These are phyloP conservation scores for Penicillium sp. DNA, from an alignment of 2,329 filamentous ascomycete genomes.

Conservation along the genomic window DNA sequence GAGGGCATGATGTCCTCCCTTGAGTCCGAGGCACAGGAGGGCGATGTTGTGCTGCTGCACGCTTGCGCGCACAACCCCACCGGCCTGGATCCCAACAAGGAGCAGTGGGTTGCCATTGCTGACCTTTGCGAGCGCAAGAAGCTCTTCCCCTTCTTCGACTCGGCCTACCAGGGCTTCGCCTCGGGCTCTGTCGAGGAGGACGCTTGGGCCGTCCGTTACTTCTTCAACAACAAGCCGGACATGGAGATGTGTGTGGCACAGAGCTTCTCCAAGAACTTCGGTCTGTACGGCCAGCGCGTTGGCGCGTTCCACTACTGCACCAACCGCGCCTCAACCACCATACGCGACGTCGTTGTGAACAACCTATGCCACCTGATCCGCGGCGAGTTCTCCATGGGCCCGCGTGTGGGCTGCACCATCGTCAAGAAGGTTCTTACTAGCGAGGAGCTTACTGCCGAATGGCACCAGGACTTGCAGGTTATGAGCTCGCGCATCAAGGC, in stretches of 20 bases:
- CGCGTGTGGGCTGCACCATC: slow-evolving; percentile 83
- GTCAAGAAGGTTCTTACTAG: slow-evolving; percentile 80
- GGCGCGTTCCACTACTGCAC: slow-evolving; percentile 75
- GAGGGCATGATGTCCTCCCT: slow-evolving; percentile 72
- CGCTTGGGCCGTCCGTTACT: slow-evolving; percentile 85
- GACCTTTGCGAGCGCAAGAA: slow-evolving; percentile 71
- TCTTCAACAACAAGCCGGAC: slow-evolving; percentile 71
- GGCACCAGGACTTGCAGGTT: slow-evolving; percentile 81
- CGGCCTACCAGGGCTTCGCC: slow-evolving; percentile 94
- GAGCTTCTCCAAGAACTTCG: slow-evolving; percentile 65
- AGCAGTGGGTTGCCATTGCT: slow-evolving; percentile 90
- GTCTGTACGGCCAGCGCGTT: slow-evolving; percentile 91
- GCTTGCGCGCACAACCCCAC: slow-evolving; percentile 98
- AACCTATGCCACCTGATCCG: slow-evolving; percentile 42
- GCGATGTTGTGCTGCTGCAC: slow-evolving; percentile 84
- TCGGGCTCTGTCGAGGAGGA: slow-evolving; percentile 83
- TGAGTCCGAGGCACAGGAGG: slow-evolving; percentile 76
- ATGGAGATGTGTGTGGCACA: slow-evolving; percentile 63
- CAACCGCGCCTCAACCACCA: slow-evolving; percentile 28
- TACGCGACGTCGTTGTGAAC: slow-evolving; percentile 34
- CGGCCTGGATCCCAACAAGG: slow-evolving; percentile 84
- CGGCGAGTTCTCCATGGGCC: slow-evolving; percentile 52
- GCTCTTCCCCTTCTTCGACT: slow-evolving; percentile 97
- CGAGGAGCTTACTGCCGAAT: slow-evolving; percentile 73
- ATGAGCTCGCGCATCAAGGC: slow-evolving; percentile 93